phyloP scores from a whole-genome alignment of 495 filamentous ascomycete species.

The Penicillium coffeae region DNA sequence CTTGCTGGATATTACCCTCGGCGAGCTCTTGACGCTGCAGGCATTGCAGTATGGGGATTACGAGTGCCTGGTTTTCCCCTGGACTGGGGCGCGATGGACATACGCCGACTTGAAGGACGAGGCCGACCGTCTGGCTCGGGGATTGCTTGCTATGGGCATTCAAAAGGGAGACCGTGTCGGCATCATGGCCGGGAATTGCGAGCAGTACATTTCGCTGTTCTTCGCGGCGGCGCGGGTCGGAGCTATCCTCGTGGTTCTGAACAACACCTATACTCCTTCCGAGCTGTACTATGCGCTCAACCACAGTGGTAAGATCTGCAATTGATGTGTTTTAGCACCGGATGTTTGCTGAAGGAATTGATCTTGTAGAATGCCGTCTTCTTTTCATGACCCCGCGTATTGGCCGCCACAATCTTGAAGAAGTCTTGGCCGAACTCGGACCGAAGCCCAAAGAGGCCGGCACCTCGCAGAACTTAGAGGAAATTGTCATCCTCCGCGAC shows the following conservation, averaged over 20 bases:
- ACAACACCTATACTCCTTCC: conserved; percentile 66
- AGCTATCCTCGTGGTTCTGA: conserved; percentile 63
- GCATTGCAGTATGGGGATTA: conserved; percentile 54
- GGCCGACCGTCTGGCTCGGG: conserved; percentile 54
- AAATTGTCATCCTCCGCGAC: conserved; percentile 54
- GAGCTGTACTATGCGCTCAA: conserved; percentile 61
- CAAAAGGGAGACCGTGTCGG: conserved; percentile 61
- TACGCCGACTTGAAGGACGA: conserved; percentile 61
- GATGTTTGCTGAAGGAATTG: too few relatives aligned
- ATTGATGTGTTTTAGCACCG: background rate
- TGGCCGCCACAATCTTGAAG: conserved; percentile 51
- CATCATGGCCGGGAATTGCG: conserved; percentile 70
- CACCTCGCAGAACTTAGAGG: conserved; percentile 32
- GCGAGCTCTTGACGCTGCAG: conserved; percentile 59
- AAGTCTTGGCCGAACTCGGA: conserved; percentile 49
- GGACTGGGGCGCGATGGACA: conserved; percentile 64
- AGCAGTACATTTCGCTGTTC: conserved; percentile 65
- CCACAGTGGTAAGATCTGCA: conserved; percentile 53
- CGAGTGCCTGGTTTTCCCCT: conserved; percentile 62
- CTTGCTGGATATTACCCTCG: conserved; percentile 58
- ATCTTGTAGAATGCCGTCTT: conserved; percentile 49
- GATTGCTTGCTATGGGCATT: conserved; percentile 56
- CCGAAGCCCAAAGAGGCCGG: conserved; percentile 30
- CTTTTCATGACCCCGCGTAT: conserved; percentile 63
- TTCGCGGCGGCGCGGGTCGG: conserved; percentile 65